phyloP scores from a whole-genome alignment of 495 filamentous ascomycete species.

The Halenospora varia region DNA sequence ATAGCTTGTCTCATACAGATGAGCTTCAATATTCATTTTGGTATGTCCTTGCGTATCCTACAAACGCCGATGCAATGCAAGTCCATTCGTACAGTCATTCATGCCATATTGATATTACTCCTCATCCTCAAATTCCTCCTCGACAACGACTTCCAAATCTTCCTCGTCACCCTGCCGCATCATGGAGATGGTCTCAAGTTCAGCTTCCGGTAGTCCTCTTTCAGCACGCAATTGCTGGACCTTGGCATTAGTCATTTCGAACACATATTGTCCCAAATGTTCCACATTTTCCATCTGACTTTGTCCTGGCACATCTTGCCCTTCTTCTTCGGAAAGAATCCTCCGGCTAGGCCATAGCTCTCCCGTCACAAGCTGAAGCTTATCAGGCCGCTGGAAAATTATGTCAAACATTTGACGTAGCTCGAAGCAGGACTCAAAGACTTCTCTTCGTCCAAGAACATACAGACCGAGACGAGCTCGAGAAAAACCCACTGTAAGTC shows the following conservation, averaged over 20 bases:
- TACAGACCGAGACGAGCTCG: conserved; percentile 90
- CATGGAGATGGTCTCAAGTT: neutral
- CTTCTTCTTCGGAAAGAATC: conserved; percentile 50
- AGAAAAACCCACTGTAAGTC: conserved; percentile 94
- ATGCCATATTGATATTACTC: conserved; percentile 4
- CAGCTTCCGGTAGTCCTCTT: conserved; percentile 29
- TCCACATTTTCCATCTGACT: conserved; percentile 83
- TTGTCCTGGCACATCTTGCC: conserved; percentile 39
- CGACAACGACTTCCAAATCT: conserved; percentile 37
- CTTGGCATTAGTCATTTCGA: conserved; percentile 90
- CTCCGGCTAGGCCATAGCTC: conserved; percentile 80
- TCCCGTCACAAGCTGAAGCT: conserved; percentile 72
- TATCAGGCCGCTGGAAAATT: conserved; percentile 68
- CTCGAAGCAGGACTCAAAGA: conserved; percentile 88
- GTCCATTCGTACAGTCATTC: neutral
- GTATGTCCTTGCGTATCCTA: conserved; percentile 1
- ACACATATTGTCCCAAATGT: conserved; percentile 95
- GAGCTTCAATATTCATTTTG: too few relatives aligned
- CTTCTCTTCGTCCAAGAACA: conserved; percentile 81
- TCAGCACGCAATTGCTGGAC: conserved; percentile 49
- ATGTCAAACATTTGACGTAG: conserved; percentile 78
- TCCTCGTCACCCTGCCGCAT: conserved; percentile 29
- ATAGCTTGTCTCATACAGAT: too few relatives aligned
- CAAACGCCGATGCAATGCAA: conserved; percentile 4
- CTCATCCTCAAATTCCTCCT: conserved; percentile 28